These are phyloP conservation scores for Ascodesmis nigricans DNA, from an alignment of 495 filamentous ascomycete genomes.

Conservation along the genomic window DNA sequence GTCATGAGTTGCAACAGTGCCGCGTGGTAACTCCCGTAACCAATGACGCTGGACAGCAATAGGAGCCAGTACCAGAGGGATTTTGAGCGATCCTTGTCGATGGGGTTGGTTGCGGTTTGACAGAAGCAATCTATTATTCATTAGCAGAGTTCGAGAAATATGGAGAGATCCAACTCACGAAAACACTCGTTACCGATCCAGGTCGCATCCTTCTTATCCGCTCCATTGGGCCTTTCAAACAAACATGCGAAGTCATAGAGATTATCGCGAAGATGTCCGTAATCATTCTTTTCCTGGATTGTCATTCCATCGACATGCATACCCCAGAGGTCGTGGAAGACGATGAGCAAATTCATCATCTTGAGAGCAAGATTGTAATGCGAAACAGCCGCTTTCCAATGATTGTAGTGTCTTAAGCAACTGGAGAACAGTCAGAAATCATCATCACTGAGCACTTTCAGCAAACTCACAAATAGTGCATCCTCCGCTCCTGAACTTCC, in stretches of 20 bases:
- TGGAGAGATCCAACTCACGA: neutral
- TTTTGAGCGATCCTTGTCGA: conserved; percentile 1
- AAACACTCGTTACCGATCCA: conserved; percentile 6
- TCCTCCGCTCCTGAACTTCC: conserved; percentile 2
- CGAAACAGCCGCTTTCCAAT: conserved; percentile 5
- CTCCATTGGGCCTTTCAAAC: conserved; percentile 3
- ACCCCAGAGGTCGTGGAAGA: conserved; percentile 7
- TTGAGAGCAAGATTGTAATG: conserved; percentile 3
- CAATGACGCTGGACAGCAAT: conserved; percentile 1
- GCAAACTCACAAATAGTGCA: conserved; percentile 6
- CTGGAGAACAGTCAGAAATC: neutral
- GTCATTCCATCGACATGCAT: conserved; percentile 7
- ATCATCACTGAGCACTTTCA: neutral
- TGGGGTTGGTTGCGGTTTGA: neutral
- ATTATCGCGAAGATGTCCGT: conserved; percentile 3
- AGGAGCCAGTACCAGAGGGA: conserved; percentile 4
- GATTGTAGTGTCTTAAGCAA: conserved; percentile 3
- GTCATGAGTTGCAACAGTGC: conserved; percentile 5
- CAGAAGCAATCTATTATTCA: conserved; percentile 3
- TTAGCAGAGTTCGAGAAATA: conserved; percentile 1
- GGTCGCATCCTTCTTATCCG: neutral
- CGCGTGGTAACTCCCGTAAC: conserved; percentile 6
- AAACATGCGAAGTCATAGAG: conserved; percentile 4
- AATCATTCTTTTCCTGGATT: conserved; percentile 8
- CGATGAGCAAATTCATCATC: conserved; percentile 7